Conservation (phyloP, 805 yeast genomes). For the Candida sithepensis region DNA sequence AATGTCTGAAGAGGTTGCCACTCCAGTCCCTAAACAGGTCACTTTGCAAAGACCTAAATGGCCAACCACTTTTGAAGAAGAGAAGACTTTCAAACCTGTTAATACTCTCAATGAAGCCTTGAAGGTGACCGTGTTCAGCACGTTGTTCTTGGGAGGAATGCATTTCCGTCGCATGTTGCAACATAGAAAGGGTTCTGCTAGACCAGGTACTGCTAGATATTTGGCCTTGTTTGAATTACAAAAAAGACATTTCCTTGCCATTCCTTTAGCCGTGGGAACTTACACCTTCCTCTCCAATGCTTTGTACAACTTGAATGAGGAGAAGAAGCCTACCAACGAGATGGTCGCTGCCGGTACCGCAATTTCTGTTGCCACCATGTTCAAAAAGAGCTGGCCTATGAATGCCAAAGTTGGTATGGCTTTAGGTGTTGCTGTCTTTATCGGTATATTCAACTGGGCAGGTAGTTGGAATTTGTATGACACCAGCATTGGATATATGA, state of each 20-base stretch:
- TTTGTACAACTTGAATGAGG: constrained; percentile 30
- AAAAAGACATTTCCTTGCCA: constrained; percentile 29
- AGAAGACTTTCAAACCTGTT: constrained; percentile 22
- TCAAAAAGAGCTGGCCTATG: constrained; percentile 25
- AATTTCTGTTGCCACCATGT: constrained; percentile 24
- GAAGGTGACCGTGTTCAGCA: constrained; percentile 27
- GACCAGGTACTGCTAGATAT: constrained; percentile 36
- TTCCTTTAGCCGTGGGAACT: constrained; percentile 32
- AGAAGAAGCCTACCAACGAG: constrained; percentile 26
- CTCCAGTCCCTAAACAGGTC: not conserved
- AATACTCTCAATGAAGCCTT: constrained; percentile 29
- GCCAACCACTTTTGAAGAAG: constrained; percentile 16
- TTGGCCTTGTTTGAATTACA: constrained; percentile 28
- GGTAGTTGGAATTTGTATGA: constrained; percentile 44
- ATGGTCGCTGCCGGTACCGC: constrained; percentile 25
- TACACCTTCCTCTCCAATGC: constrained; percentile 31
- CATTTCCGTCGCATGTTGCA: constrained; percentile 34
- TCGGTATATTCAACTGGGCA: constrained; percentile 52
- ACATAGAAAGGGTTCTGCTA: constrained; percentile 34
- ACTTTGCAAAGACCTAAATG: constrained; percentile 30
- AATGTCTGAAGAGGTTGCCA: not conserved
- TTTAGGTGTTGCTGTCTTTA: constrained; percentile 38
- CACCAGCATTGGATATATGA: constrained; percentile 41
- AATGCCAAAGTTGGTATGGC: constrained; percentile 45
- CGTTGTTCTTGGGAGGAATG: constrained; percentile 34